Conservation (phyloP, 805 yeast species). For the Starmerella etchellsii region DNA sequence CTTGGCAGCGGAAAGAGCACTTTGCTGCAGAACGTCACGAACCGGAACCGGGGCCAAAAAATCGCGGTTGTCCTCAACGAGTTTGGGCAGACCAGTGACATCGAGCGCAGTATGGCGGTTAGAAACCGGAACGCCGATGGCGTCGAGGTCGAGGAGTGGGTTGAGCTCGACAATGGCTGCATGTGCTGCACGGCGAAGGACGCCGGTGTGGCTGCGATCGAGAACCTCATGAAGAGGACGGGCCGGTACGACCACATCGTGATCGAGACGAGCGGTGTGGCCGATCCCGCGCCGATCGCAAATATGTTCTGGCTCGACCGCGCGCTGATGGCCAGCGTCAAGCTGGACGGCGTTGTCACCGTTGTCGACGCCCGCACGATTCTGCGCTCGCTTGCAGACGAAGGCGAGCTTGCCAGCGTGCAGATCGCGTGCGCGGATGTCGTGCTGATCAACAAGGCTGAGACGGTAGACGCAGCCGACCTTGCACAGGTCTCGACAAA, state of each 20-base stretch:
- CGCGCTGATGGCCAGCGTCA: constrained; percentile 68
- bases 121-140: constrained; percentile 26
- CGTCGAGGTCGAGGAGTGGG: constrained; percentile 73
- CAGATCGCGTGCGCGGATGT: constrained; percentile 87
- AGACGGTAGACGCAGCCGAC: constrained; percentile 30
- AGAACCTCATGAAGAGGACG: constrained; percentile 51
- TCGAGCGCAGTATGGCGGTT: constrained; percentile 75
- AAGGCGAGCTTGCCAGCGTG: constrained; percentile 53
- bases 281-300: constrained; percentile 96
- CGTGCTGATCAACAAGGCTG: constrained; percentile 67
- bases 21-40: constrained; percentile 58
- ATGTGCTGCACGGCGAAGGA: constrained; percentile 93
- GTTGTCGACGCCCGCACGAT: constrained; percentile 64
- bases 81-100: constrained; percentile 80
- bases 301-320: constrained; percentile 96
- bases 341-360: constrained; percentile 82
- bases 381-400: constrained; percentile 50
- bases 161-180: constrained; percentile 93
- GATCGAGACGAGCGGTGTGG: constrained; percentile 89
- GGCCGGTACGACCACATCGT: constrained; percentile 79
- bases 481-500: constrained; percentile 29
- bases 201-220: constrained; percentile 89
- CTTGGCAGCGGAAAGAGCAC: constrained; percentile 89
- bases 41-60: constrained; percentile 47
- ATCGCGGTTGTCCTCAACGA: constrained; percentile 82